Conservation (phyloP, 495 filamentous ascomycete species). For the Podospora fimiseda region DNA sequence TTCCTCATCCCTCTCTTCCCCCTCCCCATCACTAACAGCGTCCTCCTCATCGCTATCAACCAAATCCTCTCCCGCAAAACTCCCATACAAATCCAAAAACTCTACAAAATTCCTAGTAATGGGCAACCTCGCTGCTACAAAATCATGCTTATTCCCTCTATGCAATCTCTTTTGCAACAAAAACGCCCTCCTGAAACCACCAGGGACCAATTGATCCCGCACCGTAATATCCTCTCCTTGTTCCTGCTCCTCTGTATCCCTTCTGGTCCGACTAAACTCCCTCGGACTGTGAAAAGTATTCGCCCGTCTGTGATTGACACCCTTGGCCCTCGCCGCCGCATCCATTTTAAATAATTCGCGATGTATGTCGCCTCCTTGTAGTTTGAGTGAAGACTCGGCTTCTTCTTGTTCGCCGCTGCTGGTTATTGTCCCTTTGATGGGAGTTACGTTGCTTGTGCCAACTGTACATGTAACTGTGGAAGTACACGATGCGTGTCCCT, state of each 20-base stretch:
- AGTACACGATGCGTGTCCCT: not conserved
- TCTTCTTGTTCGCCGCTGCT: constrained; percentile 28
- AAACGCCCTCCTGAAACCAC: constrained; percentile 57
- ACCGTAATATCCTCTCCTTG: constrained; percentile 31
- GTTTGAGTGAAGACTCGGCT: constrained; percentile 49
- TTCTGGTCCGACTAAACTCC: constrained; percentile 34
- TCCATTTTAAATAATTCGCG: constrained; percentile 61
- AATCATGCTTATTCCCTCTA: constrained; percentile 31
- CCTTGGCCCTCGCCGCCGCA: constrained; percentile 40
- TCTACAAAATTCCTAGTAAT: constrained; percentile 60
- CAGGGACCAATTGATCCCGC: constrained; percentile 49
- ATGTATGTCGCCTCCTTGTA: constrained; percentile 64
- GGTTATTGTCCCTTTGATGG: constrained; percentile 25
- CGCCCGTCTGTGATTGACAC: constrained; percentile 45
- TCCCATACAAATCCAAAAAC: constrained; percentile 63
- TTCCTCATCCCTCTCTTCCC: constrained; percentile 37
- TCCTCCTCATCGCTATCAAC: constrained; percentile 58
- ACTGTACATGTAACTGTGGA: constrained; percentile 16
- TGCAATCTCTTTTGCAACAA: constrained; percentile 35
- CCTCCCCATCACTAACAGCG: constrained; percentile 38
- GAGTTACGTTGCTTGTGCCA: no score
- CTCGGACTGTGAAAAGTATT: constrained; percentile 51
- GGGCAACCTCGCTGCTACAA: constrained; percentile 37
- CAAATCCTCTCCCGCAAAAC: constrained; percentile 66
- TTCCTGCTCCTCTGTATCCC: constrained; percentile 20